Base-by-base conservation (phyloP, 2,329 filamentous ascomycete species). In the Arthroderma uncinatum region DNA sequence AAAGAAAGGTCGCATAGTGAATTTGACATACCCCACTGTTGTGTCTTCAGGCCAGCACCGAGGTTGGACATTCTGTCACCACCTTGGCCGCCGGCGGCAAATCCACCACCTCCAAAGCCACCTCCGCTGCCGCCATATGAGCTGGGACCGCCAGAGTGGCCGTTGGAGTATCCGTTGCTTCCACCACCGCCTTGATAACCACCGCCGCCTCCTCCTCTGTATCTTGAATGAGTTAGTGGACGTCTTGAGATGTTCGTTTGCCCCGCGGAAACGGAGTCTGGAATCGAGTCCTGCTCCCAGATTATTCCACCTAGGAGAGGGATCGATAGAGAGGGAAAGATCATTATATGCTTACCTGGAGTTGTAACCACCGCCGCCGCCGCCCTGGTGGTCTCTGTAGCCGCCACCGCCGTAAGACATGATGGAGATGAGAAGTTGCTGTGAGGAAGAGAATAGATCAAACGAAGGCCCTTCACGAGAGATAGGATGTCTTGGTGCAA, bases 11-110 rank as follows among this genome's bases (percentile, higher is more conserved):
- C 14, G 5, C 14, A 42, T 42, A 42, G 6, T 5, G 30, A 9
- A 33, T n/a, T 16, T 42, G 19, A 80, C 86, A 73, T 77, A 92
- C 88, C 88, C 87, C 88, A 98, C 62, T 84, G 79, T 70, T 95
- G 93, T 68, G 86, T 83, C 78, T 94, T 92, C 64, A 98, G 79
- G 66, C 86, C 84, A 62, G 89, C 81, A 66, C 93, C 93, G 62
- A 98, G 87, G 72, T 86, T 85, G 65, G 84, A 87, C 93, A 98
- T 98, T 67, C 88, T 85, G 76, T 98, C 93, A 73, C 92, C 91
- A 64, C 89, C 88, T 64, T 81, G 85, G 48, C 66, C 65, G 36
- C 67, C 68, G 44, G 68, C 67, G 36, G 67, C 68, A 56, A 67
- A 67, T 34, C 70, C 64, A 25, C 58, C 60, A 19, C 57, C 57